Base-by-base conservation (phyloP, 768 basidiomycete genomes). In the Lactarius hatsudake region DNA sequence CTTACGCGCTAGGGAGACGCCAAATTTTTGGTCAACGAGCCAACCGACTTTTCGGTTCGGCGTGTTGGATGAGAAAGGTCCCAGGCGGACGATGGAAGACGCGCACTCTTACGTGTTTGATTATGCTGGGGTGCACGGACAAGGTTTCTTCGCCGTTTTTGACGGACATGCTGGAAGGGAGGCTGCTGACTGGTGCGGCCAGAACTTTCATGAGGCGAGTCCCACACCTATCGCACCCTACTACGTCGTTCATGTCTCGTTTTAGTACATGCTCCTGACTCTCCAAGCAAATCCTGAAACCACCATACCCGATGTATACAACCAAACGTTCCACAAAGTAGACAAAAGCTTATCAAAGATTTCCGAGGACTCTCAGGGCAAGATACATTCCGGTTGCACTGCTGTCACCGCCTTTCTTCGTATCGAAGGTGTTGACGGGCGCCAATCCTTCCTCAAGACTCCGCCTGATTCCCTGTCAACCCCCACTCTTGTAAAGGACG, bases 151-250 rank as follows among this genome's bases (percentile, higher is more conserved):
- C 76, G 96, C 96, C 7, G 87, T 99, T 55, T 99, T 98, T 73
- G 97, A 99, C 73, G 97, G 97, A 3, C 97, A 99, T 76, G 97
- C 97, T 1, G 97, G 97, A 20, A 98, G 96, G 76, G 93, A 98
- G 73, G 96, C 96, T 40, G 97, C 97, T 32, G 97, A 99, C 76
- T 98, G 96, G 96, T 98, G 97, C 77, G 97, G 97, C 53, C 82
- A 84, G 72, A 88, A 98, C 76, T 99, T 99, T 78, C 95, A 98
- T 74, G 88, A 95, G 82, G 95, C 89, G 75, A 66, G 81, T 53
- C 23, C 30, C 34, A 48, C 45, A 43, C 38, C 36, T 38, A 28
- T 55, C 59, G 12, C n/a, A 61, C 7, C 18, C 30, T 40, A 34
- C 43, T 40, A 61, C 30, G 28, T 60, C 43, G 32, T 40, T 69